Conservation (phyloP, 345 rosid genomes). For the Abelmoschus esculentus region DNA sequence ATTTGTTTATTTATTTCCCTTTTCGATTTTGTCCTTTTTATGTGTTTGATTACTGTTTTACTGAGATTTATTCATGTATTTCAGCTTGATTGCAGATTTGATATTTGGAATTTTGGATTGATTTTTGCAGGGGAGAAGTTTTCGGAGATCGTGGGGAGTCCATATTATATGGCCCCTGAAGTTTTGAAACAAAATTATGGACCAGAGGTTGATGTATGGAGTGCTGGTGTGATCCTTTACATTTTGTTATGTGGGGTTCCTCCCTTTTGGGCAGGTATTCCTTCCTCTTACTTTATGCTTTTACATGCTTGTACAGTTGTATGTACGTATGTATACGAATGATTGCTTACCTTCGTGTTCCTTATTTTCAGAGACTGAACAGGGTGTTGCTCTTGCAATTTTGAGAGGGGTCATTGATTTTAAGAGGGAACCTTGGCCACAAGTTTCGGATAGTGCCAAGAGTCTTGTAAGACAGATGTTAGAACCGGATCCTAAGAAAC, state of each 20-base stretch:
- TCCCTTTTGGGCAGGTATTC: background rate
- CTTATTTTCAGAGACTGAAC: background rate
- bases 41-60: background rate
- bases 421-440: constrained; percentile 88
- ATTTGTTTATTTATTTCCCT: background rate
- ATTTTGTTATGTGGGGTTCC: constrained; percentile 76
- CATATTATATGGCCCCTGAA: constrained; percentile 95
- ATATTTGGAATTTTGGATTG: background rate
- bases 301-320: too few relatives aligned
- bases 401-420: constrained; percentile 1
- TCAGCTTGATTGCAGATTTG: background rate
- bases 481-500: constrained; percentile 68
- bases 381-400: constrained; percentile 1
- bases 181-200: constrained; percentile 85
- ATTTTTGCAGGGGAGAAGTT: background rate
- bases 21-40: background rate
- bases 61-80: background rate
- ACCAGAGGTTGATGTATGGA: constrained; percentile 89
- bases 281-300: too few relatives aligned
- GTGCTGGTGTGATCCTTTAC: constrained; percentile 87
- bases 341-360: background rate
- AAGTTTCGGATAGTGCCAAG: constrained; percentile 79
- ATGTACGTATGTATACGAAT: background rate
- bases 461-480: constrained; percentile 82
- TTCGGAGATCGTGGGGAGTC: background rate